Evolutionary conservation across 2,329 filamentous ascomycete genomes (phyloP).

Genomic region (Westerdykella ornata): DNA sequence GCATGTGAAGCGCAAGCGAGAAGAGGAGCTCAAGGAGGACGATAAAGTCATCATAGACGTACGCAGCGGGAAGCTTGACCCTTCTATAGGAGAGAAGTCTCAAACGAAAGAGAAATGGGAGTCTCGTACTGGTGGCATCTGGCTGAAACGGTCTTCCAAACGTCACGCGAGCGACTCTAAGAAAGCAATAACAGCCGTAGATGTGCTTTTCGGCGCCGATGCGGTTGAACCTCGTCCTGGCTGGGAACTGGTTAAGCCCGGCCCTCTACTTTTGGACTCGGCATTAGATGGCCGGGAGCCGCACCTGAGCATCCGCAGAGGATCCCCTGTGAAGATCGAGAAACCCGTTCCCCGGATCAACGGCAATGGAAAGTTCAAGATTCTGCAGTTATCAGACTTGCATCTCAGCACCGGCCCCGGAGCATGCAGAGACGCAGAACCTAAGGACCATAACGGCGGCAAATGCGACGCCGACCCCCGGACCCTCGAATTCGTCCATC

Average conservation of each 20-base stretch:
- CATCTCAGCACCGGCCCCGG: slow-evolving; percentile 89
- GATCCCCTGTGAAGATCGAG: slow-evolving; percentile 55
- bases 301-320: slow-evolving; percentile 71
- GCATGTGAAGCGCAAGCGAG: slow-evolving; percentile 74
- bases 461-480: slow-evolving; percentile 86
- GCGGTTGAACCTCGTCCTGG: slow-evolving; percentile 81
- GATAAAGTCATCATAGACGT: slow-evolving; percentile 79
- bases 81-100: slow-evolving; percentile 51
- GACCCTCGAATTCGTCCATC: slow-evolving; percentile 81
- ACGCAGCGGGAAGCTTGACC: slow-evolving; percentile 65
- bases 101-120: slow-evolving; percentile 67
- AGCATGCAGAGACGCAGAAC: slow-evolving; percentile 76
- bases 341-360: slow-evolving; percentile 71
- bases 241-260: slow-evolving; percentile 70
- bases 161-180: slow-evolving; percentile 68
- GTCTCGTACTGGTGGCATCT: slow-evolving; percentile 66
- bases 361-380: slow-evolving; percentile 92
- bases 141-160: slow-evolving; percentile 70
- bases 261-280: slow-evolving; percentile 58
- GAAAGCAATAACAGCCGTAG: slow-evolving; percentile 69
- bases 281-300: slow-evolving; percentile 58
- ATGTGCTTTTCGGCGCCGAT: slow-evolving; percentile 84
- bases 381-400: slow-evolving; percentile 91
- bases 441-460: slow-evolving; percentile 62
- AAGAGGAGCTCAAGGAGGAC: slow-evolving; percentile 67